Conservation (phyloP, 257 asterid genomes). For the Penstemon davidsonii region DNA sequence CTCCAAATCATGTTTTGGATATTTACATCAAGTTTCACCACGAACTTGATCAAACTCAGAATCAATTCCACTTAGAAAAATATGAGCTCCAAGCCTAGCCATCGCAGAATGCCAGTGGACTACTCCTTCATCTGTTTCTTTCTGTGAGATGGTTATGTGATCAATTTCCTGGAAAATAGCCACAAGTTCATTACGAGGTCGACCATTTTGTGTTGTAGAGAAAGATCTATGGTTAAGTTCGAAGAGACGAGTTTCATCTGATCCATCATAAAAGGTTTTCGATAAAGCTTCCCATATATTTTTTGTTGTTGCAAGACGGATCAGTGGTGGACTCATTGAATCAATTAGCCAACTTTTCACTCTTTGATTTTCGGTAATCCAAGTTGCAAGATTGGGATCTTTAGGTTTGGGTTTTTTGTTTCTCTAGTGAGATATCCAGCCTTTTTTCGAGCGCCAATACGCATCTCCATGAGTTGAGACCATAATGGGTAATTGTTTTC, state of each 20-base stretch:
- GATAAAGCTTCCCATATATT: conserved; percentile 17
- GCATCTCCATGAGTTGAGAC: conserved; percentile 24
- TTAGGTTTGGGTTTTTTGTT: background rate
- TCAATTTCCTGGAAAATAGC: conserved; percentile 23
- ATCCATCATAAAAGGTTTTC: conserved; percentile 16
- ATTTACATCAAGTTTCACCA: conserved; percentile 22
- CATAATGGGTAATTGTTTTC: background rate
- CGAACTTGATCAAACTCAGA: conserved; percentile 22
- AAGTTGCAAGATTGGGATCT: background rate
- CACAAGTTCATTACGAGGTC: conserved; percentile 3
- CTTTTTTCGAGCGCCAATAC: conserved; percentile 10
- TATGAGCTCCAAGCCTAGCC: conserved; percentile 19
- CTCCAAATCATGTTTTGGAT: conserved; percentile 8
- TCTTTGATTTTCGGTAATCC: conserved; percentile 1
- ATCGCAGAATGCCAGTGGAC: background rate
- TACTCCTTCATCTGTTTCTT: background rate
- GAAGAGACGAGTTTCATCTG: background rate
- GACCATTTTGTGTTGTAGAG: conserved; percentile 7
- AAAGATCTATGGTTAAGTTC: conserved; percentile 3
- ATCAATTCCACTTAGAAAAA: conserved; percentile 24
- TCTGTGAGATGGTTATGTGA: background rate
- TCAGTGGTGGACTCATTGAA: conserved; percentile 9
- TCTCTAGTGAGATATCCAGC: background rate
- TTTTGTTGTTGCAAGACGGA: background rate
- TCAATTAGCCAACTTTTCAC: conserved; percentile 23